phyloP scores from a whole-genome alignment of 495 filamentous ascomycete genomes.

The Thermothielavioides terrestris region DNA sequence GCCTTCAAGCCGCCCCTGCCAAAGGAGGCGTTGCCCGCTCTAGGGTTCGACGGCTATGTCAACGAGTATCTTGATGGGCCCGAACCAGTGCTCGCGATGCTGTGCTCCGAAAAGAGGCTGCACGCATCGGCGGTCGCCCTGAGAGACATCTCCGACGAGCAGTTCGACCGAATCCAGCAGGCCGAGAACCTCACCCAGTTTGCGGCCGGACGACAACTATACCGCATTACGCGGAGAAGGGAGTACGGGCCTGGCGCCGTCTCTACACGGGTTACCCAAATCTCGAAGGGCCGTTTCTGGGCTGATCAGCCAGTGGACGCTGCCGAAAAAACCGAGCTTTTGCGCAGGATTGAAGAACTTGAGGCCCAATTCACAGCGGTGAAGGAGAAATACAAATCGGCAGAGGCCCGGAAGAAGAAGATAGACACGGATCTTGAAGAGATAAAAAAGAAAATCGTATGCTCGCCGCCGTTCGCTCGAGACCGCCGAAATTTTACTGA shows the following conservation, averaged over 20 bases:
- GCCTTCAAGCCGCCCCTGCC: slow-evolving; percentile 50
- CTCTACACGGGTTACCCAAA: slow-evolving; percentile 51
- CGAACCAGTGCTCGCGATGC: slow-evolving; percentile 75
- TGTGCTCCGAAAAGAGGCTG: slow-evolving; percentile 60
- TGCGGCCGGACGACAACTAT: slow-evolving; percentile 52
- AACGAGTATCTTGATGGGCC: slow-evolving; percentile 72
- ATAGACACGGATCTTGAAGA: not conserved
- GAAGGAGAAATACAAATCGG: slow-evolving; percentile 28
- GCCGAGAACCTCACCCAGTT: slow-evolving; percentile 45
- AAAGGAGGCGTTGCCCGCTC: slow-evolving; percentile 38
- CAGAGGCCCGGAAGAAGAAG: slow-evolving; percentile 4
- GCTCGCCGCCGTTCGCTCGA: slow-evolving; percentile 4
- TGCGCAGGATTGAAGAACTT: slow-evolving; percentile 28
- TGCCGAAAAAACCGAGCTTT: slow-evolving; percentile 45
- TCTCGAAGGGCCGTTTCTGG: slow-evolving; percentile 57
- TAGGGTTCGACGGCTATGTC: slow-evolving; percentile 74
- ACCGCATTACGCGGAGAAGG: slow-evolving; percentile 51
- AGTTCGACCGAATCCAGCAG: slow-evolving; percentile 51
- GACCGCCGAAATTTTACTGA: slow-evolving; percentile 14
- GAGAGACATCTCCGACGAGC: slow-evolving; percentile 51
- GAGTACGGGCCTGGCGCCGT: slow-evolving; percentile 66
- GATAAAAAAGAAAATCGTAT: slow-evolving; percentile 24
- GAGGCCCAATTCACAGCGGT: slow-evolving; percentile 30
- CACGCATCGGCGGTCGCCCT: slow-evolving; percentile 58
- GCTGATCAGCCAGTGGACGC: slow-evolving; percentile 66